Evolutionary conservation across 1,284 basidiomycete genomes (phyloP).

Genomic region (Kalmanozyma brasiliensis): DNA sequence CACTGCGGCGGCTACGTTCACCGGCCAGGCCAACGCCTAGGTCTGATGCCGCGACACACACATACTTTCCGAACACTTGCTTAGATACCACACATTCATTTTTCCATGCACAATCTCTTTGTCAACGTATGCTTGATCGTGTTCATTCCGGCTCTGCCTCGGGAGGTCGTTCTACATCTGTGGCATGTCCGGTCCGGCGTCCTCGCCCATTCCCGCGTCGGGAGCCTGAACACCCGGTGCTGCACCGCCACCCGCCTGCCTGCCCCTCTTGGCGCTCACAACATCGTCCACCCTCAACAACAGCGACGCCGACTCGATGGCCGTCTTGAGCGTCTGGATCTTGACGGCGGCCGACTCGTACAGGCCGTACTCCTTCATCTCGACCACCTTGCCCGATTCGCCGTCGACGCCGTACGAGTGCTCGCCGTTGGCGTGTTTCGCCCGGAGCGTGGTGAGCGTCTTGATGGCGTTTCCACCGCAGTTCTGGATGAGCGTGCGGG

Average conservation of each 20-base stretch:
- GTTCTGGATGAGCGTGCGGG: constrained; percentile 93
- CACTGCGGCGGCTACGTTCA: background rate
- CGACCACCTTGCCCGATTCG: constrained; percentile 90
- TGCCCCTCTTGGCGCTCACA: constrained; percentile 76
- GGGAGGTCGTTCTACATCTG: constrained; percentile 25
- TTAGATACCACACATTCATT: background rate
- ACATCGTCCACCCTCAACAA: constrained; percentile 94
- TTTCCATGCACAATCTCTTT: background rate
- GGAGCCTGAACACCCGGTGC: constrained; percentile 41
- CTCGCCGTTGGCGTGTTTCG: constrained; percentile 92
- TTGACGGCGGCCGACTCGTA: constrained; percentile 97
- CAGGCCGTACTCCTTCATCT: constrained; percentile 93
- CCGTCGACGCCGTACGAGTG: constrained; percentile 93
- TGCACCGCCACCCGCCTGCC: constrained; percentile 43
- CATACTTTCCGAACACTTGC: too few species aligned
- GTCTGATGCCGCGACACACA: too few species aligned
- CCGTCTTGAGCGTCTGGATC: constrained; percentile 96
- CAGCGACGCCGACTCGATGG: constrained; percentile 92
- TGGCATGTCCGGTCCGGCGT: constrained; percentile 45
- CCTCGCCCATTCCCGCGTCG: constrained; percentile 40
- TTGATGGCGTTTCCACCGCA: constrained; percentile 94
- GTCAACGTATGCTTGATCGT: too few species aligned
- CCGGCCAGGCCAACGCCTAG: background rate
- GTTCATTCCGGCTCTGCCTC: too few species aligned
- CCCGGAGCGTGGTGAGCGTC: constrained; percentile 85